Evolutionary conservation across 805 yeast genomes (phyloP), one percentile per base, ranked within the genome.

Genomic region (Spathaspora hagerdaliae): DNA sequence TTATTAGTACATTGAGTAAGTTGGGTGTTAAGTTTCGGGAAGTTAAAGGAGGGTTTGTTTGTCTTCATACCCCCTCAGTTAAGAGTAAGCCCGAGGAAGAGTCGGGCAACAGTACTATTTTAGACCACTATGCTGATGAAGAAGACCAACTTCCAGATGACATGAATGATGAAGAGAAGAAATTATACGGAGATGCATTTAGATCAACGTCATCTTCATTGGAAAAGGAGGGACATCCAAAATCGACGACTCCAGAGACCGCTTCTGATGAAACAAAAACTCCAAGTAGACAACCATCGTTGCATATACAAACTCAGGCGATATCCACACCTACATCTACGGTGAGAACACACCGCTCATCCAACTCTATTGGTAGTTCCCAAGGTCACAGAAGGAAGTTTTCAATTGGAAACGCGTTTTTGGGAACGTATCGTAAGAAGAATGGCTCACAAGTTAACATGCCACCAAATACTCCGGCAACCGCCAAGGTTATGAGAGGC

Each of bases 31-130:
- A 82, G 48, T 91, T 78, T 62, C 85, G 83, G 50, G 98, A 91
- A 65, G 96, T 91, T 19, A 85, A 85, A 58, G 97, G 98, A 47
- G 98, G 97, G 0, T 91, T 92, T 62, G 78, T 88, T 24, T 91
- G 98, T 69, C 75, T 81, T 8, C 90, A 86, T 57, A 70, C 78
- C 32, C 77, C 84, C 36, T 78, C 82, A 3, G 70, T 47, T n/a
- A 43, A 47, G 19, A 27, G 37, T 7, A 31, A 24, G 37, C 26
- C 33, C 27, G 38, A 34, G 11, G 41, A 31, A 27, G 27, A 9
- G 9, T 34, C 44, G 5, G 43, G 44, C 12, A 36, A 42, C 15
- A 37, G 40, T 36, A 42, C 44, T 9, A 35, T 39, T 15, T 27
- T 31, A n/a, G 43, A 33, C 26, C 11, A n/a, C 3, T n/a, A 42